phyloP scores from a whole-genome alignment of 2,329 filamentous ascomycete species.

The Ophiostoma perfectum region DNA sequence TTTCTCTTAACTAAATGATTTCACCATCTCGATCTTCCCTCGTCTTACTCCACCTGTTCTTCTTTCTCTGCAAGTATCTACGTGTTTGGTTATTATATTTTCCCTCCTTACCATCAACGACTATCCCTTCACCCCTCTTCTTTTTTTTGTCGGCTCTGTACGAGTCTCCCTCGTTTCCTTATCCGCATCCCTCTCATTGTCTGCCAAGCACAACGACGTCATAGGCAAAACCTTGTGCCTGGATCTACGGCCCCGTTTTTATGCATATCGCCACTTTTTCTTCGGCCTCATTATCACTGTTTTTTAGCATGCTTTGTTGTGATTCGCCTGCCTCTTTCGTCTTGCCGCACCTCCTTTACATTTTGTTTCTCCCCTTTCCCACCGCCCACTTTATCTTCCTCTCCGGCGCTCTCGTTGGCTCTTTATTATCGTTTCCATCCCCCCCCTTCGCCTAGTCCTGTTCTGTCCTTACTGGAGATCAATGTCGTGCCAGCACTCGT shows the following conservation, averaged over 20 bases:
- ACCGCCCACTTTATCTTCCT: background rate
- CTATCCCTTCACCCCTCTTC: background rate
- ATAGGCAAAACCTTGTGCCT: constrained; percentile 12
- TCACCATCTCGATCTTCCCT: constrained; percentile 5
- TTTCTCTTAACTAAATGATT: background rate
- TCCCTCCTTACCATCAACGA: background rate
- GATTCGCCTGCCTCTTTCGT: background rate
- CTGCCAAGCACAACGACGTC: constrained; percentile 3
- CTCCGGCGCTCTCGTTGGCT: background rate
- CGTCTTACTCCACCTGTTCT: background rate
- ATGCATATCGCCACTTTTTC: constrained; percentile 1
- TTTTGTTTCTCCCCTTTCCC: constrained; percentile 10
- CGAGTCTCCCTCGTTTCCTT: background rate
- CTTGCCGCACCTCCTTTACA: background rate
- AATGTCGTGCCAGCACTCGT: background rate
- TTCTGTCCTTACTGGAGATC: background rate
- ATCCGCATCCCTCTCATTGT: background rate
- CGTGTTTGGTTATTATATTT: background rate
- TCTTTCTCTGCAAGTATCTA: background rate
- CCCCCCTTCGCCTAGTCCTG: background rate
- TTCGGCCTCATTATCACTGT: constrained; percentile 12
- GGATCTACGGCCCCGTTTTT: background rate
- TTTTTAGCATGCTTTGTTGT: background rate
- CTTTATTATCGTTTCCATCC: background rate
- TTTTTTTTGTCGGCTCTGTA: background rate